Evolutionary conservation across 352 stramenopile species (phyloP), one percentile per base, ranked within the genome.

Genomic region (Globisporangium spinosum): DNA sequence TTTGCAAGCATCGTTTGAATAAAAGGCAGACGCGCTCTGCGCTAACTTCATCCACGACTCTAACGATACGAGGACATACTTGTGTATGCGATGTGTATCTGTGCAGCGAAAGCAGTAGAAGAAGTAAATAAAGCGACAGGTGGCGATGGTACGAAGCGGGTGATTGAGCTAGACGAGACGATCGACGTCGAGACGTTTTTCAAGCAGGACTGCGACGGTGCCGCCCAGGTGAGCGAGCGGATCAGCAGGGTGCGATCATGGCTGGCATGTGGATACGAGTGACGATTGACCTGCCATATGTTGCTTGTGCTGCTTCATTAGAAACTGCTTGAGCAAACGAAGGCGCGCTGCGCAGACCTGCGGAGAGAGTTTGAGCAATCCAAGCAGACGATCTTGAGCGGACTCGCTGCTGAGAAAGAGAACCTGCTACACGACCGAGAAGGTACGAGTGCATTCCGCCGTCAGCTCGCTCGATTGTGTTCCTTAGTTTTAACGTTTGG

Each of bases 281-380:
- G 29, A 0, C 45, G 40, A 23, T 62, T 45, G 49, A 12, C 13
- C 12, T 62, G 25, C 45, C 17, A 45, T 43, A 23, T 45, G 15
- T 68, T 43, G 20, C 6, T 22, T 5, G 0, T 59, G 3, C 29
- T 17, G 1, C 20, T n/a, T 0, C 4, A 65, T 32, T 59, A 94
- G 86, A 79, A 78, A 77, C 63, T 94, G 35, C 59, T 86, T 23
- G 79, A 83, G 40, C 83, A 91, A 68, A 76, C 83, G 22, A 82
- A 86, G 35, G 13, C 71, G 20, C 75, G 77, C 25, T 79, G 71
- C 3, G 68, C 71, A 9, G 80, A 89, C 47, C 72, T 94, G 38
- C 74, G 75, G 8, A 72, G 64, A 62, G 74, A 90, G 56, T 72
- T 91, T 57, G 73, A 79, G 27, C 72, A 77, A 38, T 80, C 82